Base-by-base conservation (phyloP, 1,139 yeast genomes). In the Spathaspora sp. region DNA sequence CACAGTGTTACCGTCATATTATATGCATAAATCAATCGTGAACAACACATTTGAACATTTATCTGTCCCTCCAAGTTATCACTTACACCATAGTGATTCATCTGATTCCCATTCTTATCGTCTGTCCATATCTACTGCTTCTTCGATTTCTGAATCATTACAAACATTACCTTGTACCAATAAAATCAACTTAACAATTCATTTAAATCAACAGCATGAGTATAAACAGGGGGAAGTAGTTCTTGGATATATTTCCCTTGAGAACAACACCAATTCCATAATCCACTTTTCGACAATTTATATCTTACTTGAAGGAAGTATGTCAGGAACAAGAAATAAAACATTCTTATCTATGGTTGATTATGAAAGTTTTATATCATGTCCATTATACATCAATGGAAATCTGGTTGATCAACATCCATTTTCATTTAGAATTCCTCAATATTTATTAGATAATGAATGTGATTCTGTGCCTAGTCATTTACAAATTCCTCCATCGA, bases 1-100 rank as follows among this genome's bases (percentile, higher is more conserved):
- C 3, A 42, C 13, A 26, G 25, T 42, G 6, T 37, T 49, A n/a
- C 52, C 52, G 15, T 49, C 52, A 6, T 49, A 49, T 27, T 47
- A 46, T 24, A 49, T 49, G 52, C 43, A 47, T 34, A 39, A 39
- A 39, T 34, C 47, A 7, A 43, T 47, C 7, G n/a, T 45, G 5
- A 33, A 40, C 15, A 39, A 29, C 3, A 49, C 41, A 25, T 37
- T 47, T 16, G 23, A 16, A 9, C 36, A 40, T 10, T 29, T 38
- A 9, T 40, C 44, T 1, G 39, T 43, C 8, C 49, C 49, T 1
- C 52, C 51, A 3, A 38, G 42, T 26, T 49, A 49, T 39, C 37
- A 40, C 9, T 40, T 31, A 15, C n/a, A 38, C 4, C 24, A 44
- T 38, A 20, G 24, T 23, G 36, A 31, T 11, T 31, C 36, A 7